phyloP scores from a whole-genome alignment of 2,329 filamentous ascomycete species.

The Diaporthe citrichinensis region DNA sequence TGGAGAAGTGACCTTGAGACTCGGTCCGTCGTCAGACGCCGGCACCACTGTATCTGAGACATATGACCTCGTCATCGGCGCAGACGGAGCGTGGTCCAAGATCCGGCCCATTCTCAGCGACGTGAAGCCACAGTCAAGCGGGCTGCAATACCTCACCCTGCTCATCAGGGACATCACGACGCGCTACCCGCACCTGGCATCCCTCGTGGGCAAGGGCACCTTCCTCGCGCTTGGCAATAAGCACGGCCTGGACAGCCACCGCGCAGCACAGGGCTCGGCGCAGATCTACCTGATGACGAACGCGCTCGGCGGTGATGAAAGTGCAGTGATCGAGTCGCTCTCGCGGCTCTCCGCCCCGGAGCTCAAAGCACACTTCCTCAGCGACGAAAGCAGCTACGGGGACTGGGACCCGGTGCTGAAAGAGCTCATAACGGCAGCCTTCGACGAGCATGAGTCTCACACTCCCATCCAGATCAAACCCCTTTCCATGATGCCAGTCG shows the following conservation, averaged over 20 bases:
- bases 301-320: conserved; percentile 46
- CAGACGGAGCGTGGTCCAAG: conserved; percentile 58
- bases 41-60: conserved; percentile 42
- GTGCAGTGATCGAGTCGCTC: conserved; percentile 34
- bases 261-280: conserved; percentile 48
- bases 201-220: conserved; percentile 56
- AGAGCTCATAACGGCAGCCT: conserved; percentile 48
- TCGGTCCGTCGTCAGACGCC: conserved; percentile 41
- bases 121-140: conserved; percentile 54
- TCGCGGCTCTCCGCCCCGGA: conserved; percentile 34
- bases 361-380: conserved; percentile 45
- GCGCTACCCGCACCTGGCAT: conserved; percentile 54
- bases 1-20: conserved; percentile 39
- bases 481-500: conserved; percentile 59
- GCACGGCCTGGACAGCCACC: conserved; percentile 54
- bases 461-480: conserved; percentile 45
- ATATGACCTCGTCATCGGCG: conserved; percentile 57
- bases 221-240: conserved; percentile 53
- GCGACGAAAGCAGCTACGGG: conserved; percentile 43
- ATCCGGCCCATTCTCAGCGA: conserved; percentile 54
- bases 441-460: conserved; percentile 46
- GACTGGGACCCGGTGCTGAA: conserved; percentile 48
- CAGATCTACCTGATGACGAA: conserved; percentile 50
- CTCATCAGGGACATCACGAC: conserved; percentile 52
- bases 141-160: conserved; percentile 55